Base-by-base conservation (phyloP, 352 stramenopile genomes). In the Pythium dissimile region DNA sequence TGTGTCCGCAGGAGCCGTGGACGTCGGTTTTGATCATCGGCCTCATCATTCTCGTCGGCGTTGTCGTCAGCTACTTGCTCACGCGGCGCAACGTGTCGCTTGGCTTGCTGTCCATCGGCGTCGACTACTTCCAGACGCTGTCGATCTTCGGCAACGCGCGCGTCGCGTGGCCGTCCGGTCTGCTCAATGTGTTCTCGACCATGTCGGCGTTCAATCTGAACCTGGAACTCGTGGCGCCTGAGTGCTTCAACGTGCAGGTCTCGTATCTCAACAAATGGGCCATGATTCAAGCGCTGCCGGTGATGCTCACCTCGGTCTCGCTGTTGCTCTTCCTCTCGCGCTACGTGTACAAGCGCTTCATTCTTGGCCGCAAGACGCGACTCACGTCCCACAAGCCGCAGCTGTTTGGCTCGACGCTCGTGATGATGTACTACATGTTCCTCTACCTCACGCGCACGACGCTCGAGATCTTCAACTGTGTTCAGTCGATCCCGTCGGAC, bases 81-180 rank as follows among this genome's bases (percentile, higher is more conserved):
- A 84, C 66, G 6, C 71, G 70, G 28, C 82, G 82, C 34, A 75
- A 80, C 44, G 74, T 92, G 38, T 88, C 76, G 54, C 67, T 92
- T 5, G 80, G 77, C 1, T 59, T 94, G 9, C 39, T 96, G 3
- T 86, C 78, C 1, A 92, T 95, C 41, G 85, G 80, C 20, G 76
- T 94, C 24, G 86, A 95, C 59, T 95, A 92, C 76, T 81, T 93
- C 35, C 86, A 96, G 66, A 89, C 91, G 18, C 62, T 96, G 1
- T 80, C 81, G 9, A 85, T 96, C 41, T 93, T 96, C 42, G 80
- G 77, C 7, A 79, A 79, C 43, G 73, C 84, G 5, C 73, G 74
- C 5, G 75, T 94, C 45, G 54, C 71, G 15, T 96, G 86, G 86
- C 86, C 86, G 9, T 23, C 58, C 38, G 58, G 68, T 13, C 34